Conservation (phyloP, 2,329 filamentous ascomycete species). For the Aspergillus fijiensis region DNA sequence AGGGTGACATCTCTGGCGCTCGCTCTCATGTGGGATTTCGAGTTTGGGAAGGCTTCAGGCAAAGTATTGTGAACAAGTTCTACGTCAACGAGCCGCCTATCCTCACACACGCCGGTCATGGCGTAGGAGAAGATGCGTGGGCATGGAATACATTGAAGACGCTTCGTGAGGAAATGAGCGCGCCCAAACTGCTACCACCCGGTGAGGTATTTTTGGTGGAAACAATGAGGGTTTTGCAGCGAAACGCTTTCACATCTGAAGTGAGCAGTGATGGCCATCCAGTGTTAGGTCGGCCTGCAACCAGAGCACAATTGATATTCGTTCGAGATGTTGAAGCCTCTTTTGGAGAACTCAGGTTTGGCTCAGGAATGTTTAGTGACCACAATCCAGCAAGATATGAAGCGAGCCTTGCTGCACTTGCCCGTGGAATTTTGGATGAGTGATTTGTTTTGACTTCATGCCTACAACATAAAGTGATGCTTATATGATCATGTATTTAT, state of each 20-base stretch:
- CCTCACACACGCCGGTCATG: slow-evolving; percentile 47
- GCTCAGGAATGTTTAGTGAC: slow-evolving; percentile 71
- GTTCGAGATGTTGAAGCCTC: slow-evolving; percentile 68
- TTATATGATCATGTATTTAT: background rate
- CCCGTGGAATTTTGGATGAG: slow-evolving; percentile 46
- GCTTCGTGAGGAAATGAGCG: slow-evolving; percentile 66
- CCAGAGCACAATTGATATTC: slow-evolving; percentile 67
- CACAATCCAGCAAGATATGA: slow-evolving; percentile 76
- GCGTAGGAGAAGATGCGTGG: slow-evolving; percentile 65
- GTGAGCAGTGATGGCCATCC: slow-evolving; percentile 44
- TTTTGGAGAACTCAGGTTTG: slow-evolving; percentile 70
- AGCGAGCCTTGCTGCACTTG: slow-evolving; percentile 63
- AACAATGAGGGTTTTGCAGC: slow-evolving; percentile 64
- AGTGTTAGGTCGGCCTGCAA: slow-evolving; percentile 63
- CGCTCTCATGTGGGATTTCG: slow-evolving; percentile 66
- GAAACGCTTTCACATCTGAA: slow-evolving; percentile 60
- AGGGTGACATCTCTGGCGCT: slow-evolving; percentile 66
- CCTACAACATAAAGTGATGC: background rate
- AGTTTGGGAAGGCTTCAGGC: slow-evolving; percentile 65
- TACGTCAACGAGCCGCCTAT: slow-evolving; percentile 51
- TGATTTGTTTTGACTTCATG: slow-evolving; percentile 15
- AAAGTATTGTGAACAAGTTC: slow-evolving; percentile 63
- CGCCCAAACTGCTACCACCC: slow-evolving; percentile 68
- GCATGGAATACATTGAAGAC: slow-evolving; percentile 66
- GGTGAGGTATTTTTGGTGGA: slow-evolving; percentile 75